Base-by-base conservation (phyloP, 2,329 filamentous ascomycete species). In the Fusarium irregulare region DNA sequence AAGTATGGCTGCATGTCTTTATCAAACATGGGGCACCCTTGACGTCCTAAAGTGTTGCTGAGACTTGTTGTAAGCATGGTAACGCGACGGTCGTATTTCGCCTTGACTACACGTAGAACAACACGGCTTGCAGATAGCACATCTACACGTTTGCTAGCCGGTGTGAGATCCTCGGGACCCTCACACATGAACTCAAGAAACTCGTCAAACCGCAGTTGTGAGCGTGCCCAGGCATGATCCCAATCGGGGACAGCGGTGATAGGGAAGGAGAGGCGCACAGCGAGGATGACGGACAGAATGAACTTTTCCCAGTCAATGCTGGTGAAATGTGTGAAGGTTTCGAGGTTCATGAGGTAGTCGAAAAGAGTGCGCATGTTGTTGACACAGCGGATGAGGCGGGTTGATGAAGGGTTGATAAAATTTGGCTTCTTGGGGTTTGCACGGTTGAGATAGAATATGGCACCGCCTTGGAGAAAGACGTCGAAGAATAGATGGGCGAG, bases 21-120 rank as follows among this genome's bases (percentile, higher is more conserved):
- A 65, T 87, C 85, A 42, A 87, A 76, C 83, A 87, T 84, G 16
- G 86, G 86, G 62, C 86, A 88, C 7, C 77, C 78, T 20, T 75
- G 64, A n/a, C 64, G 56, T 37, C 46, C 64, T 30, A 48, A 27
- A 32, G 14, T 28, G 20, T 27, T 34, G 16, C 47, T 20, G 23
- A 46, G 11, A 20, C 28, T 55, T 25, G 60, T 56, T 16, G 54
- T 64, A 27, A 82, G 65, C 48, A 76, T 75, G 5, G 78, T 80
- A 6, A 83, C 69, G 28, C 83, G 79, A 45, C 75, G 79, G 42
- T 80, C 76, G 71, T 82, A 87, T 76, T 85, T 87, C 21, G 73
- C 73, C 73, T 77, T 82, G 42, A 88, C 79, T 16, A 85, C 80
- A 3, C 76, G 76, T 5, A 88, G 70, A 32, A 88, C 80, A 10